Evolutionary conservation across 1,139 yeast genomes (phyloP), one percentile per base, ranked within the genome.

Genomic region (Candida frijolesensis): DNA sequence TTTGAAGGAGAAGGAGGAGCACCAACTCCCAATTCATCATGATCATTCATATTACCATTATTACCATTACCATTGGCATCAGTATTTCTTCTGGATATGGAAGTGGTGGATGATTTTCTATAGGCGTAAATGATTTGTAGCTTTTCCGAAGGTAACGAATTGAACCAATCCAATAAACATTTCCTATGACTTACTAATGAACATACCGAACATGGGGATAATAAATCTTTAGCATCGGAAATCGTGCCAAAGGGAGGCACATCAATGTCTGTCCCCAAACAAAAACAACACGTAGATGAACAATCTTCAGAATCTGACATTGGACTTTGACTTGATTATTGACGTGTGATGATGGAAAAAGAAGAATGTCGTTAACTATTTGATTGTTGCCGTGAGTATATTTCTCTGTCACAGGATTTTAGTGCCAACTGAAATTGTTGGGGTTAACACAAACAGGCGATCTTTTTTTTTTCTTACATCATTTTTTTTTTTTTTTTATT

Each of bases 131-230:
- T 55, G 0, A 69, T 54, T 32, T 62, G 62, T 19, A 70, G 51
- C 47, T 70, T 68, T 45, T 68, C 68, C 11, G 65, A 51, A 3
- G 75, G 72, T 16, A 75, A 60, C 6, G 76, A 65, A 54, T 70
- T 68, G 60, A 74, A 71, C 80, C 80, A 76, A 52, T 76, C 80
- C 12, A 72, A 51, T 29, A 76, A 60, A 53, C 81, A 76, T 54
- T 71, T 73, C 34, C 72, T 60, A 60, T 76, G 81, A 27, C 74
- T 61, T 4, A 64, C 64, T 38, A 76, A 51, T 11, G 71, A 63
- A 54, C 81, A 76, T 1, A 76, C 71, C 16, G 67, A 51, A 56
- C 81, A 76, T 0, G 80, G 80, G n/a, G 61, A 60, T 14, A 76
- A 58, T 47, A 76, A 59, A 50, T 72, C 78, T 51, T 62, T 60